Percentiles rank a stretch among this genome's conserved stretches.
phyloP scores from a whole-genome alignment of 73 alveolate genomes.

The Paramecium pentaurelia region DNA sequence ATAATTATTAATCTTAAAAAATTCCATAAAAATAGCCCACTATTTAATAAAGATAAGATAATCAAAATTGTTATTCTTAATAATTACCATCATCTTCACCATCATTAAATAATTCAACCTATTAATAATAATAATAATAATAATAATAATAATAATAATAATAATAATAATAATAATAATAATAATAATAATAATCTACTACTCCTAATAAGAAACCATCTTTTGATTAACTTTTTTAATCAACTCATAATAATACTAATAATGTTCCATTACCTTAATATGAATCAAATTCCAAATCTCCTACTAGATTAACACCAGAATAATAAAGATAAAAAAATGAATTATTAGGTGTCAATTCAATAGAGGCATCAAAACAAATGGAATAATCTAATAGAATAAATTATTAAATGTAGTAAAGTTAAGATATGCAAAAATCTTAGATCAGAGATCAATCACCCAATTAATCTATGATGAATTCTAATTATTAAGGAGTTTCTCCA shows the following conservation, averaged over 20 bases:
- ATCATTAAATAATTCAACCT: not conserved
- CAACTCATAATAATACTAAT: not conserved
- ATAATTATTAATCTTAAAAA: not conserved
- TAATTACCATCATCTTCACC: not conserved
- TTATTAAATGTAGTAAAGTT: not conserved
- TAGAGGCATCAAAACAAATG: not conserved
- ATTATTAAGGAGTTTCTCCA: not conserved
- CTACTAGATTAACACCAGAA: not conserved
- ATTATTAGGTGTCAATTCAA: not conserved
- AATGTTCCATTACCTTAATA: not conserved
- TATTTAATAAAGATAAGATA: not conserved
- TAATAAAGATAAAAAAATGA: not conserved
- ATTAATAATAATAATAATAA: not conserved
- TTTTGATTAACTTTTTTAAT: not conserved
- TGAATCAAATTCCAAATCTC: not conserved
- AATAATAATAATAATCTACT: not conserved
- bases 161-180: not conserved
- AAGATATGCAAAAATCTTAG: not conserved
- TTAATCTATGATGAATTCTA: not conserved
- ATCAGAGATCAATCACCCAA: not conserved
- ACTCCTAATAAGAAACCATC: not conserved
- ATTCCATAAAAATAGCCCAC: not conserved
- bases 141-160: not conserved
- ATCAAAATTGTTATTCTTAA: conserved; percentile 9
- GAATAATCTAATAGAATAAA: not conserved